These are phyloP conservation scores for Nemania sp. DNA, from an alignment of 2,329 filamentous ascomycete genomes.

Conservation along the genomic window DNA sequence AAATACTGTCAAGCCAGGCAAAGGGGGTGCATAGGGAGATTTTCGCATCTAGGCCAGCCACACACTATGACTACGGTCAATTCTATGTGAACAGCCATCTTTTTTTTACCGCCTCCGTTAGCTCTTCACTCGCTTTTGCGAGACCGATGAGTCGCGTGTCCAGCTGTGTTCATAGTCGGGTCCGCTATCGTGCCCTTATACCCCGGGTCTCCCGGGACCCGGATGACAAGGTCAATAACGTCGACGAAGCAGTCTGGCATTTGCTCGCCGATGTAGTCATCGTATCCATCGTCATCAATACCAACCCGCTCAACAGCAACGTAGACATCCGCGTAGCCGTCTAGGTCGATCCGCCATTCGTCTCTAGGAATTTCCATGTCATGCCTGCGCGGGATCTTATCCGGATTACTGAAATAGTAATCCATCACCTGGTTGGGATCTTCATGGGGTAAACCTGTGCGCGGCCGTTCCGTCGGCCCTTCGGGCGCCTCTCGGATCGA, in stretches of 20 bases:
- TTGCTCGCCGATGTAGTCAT: background rate
- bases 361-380: background rate
- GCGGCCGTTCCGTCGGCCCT: too few species aligned
- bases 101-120: conserved; percentile 12
- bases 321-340: background rate
- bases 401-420: background rate
- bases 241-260: background rate
- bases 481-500: background rate
- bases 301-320: background rate
- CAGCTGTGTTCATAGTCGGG: too few species aligned
- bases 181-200: too few species aligned
- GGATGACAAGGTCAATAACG: background rate
- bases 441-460: background rate
- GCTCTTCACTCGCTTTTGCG: conserved; percentile 20
- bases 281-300: background rate
- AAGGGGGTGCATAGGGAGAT: too few species aligned
- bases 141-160: conserved; percentile 14
- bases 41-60: background rate
- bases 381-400: background rate
- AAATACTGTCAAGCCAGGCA: too few species aligned
- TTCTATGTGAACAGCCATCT: conserved; percentile 15
- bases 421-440: background rate
- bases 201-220: background rate
- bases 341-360: background rate
- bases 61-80: conserved; percentile 18